Evolutionary conservation across 495 filamentous ascomycete genomes (phyloP).

Genomic region (Penicillium samsonianum): DNA sequence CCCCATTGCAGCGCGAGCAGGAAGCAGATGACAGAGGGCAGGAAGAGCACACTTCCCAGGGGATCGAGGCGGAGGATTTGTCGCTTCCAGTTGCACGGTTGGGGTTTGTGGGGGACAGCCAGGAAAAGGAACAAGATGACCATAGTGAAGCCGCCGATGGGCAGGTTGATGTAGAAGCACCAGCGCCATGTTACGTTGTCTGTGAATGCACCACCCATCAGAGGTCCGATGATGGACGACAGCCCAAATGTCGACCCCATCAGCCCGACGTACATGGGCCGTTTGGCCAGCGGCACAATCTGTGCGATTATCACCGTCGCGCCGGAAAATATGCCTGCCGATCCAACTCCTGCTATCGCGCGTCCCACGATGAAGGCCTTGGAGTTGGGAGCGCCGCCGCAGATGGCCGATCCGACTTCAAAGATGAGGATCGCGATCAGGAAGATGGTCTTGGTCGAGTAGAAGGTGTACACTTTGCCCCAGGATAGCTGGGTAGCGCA

Average conservation of each 20-base stretch:
- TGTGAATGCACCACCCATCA: slow-evolving; percentile 38
- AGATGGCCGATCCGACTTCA: slow-evolving; percentile 67
- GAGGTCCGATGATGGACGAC: slow-evolving; percentile 50
- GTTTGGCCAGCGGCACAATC: slow-evolving; percentile 55
- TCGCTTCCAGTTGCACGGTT: slow-evolving; percentile 13
- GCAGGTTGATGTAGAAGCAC: slow-evolving; percentile 68
- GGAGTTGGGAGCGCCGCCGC: slow-evolving; percentile 69
- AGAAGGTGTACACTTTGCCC: slow-evolving; percentile 68
- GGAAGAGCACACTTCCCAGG: slow-evolving; percentile 49
- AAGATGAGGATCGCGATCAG: slow-evolving; percentile 60
- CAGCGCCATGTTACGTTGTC: slow-evolving; percentile 53
- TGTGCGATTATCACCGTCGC: slow-evolving; percentile 57
- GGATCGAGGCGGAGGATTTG: slow-evolving; percentile 53
- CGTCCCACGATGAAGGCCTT: slow-evolving; percentile 68
- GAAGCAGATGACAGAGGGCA: slow-evolving; percentile 53
- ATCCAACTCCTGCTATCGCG: slow-evolving; percentile 51
- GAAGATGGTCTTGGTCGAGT: slow-evolving; percentile 57
- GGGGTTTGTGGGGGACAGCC: slow-evolving; percentile 28
- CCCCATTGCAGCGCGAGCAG: slow-evolving; percentile 64
- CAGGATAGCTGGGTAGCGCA: slow-evolving; percentile 49
- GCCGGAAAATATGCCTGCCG: slow-evolving; percentile 54
- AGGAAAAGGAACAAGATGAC: slow-evolving; percentile 52
- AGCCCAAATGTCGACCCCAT: slow-evolving; percentile 54
- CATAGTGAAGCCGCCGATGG: slow-evolving; percentile 55
- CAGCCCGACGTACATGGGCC: slow-evolving; percentile 54